Conservation (phyloP, 2,329 filamentous ascomycete species). For the Aspergillus alliaceus region DNA sequence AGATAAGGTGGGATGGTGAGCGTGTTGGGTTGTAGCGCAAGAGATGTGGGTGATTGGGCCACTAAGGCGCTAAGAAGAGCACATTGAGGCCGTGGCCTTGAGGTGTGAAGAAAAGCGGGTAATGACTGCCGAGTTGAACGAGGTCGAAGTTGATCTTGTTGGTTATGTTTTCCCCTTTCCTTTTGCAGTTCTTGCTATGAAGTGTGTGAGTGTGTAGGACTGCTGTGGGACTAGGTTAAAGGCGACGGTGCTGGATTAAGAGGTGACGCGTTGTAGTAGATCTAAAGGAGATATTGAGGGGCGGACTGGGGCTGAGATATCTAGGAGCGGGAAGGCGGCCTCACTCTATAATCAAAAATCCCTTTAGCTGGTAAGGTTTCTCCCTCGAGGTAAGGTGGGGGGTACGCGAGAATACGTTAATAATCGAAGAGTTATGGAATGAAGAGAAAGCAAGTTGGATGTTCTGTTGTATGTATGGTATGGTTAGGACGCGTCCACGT, state of each 20-base stretch:
- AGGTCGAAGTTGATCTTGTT: background rate
- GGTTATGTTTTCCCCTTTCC: background rate
- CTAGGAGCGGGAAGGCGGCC: slow-evolving; percentile 11
- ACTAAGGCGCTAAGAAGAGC: slow-evolving; percentile 26
- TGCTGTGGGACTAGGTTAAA: background rate
- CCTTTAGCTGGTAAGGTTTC: background rate
- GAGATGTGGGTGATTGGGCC: slow-evolving; percentile 22
- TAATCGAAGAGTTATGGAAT: slow-evolving; percentile 15
- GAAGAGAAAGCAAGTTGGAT: slow-evolving; percentile 15
- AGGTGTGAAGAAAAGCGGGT: slow-evolving; percentile 1
- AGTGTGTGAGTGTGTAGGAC: background rate
- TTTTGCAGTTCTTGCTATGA: background rate
- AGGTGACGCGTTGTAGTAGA: background rate
- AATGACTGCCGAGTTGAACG: background rate
- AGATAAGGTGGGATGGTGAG: background rate
- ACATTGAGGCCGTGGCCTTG: slow-evolving; percentile 9
- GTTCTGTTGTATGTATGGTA: slow-evolving; percentile 25
- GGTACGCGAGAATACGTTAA: slow-evolving; percentile 17
- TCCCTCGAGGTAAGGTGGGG: slow-evolving; percentile 21
- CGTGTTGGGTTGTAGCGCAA: slow-evolving; percentile 23
- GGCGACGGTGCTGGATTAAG: background rate
- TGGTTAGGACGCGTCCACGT: slow-evolving; percentile 28
- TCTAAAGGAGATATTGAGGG: background rate
- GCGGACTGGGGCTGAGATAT: background rate
- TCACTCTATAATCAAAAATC: slow-evolving; percentile 18